Evolutionary conservation across 2,329 filamentous ascomycete genomes (phyloP).

Genomic region (Ilyonectria sp.): DNA sequence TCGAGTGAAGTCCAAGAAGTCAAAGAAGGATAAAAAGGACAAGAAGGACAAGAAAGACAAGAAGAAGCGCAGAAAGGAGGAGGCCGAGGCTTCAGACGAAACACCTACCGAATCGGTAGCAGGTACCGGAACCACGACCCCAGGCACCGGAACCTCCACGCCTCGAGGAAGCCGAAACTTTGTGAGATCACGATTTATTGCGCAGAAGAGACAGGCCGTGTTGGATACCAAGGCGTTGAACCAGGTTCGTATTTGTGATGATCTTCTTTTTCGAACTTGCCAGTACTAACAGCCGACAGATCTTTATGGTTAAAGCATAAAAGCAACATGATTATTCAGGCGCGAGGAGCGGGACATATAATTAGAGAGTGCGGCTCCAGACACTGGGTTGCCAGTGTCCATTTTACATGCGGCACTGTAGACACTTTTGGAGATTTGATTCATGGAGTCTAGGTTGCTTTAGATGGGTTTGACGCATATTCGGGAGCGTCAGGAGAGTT

Average conservation of each 20-base stretch:
- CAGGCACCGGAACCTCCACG: slow-evolving; percentile 62
- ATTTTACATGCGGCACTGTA: slow-evolving; percentile 4
- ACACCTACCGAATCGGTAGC: slow-evolving; percentile 50
- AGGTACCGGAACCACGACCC: slow-evolving; percentile 56
- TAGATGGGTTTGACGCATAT: slow-evolving; percentile 10
- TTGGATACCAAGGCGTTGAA: slow-evolving; percentile 87
- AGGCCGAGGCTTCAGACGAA: slow-evolving; percentile 45
- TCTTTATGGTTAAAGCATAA: slow-evolving; percentile 77
- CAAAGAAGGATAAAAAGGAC: slow-evolving; percentile 60
- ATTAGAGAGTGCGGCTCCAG: slow-evolving; percentile 8
- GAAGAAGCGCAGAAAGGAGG: slow-evolving; percentile 67
- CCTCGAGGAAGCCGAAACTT: slow-evolving; percentile 75
- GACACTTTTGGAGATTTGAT: neutral
- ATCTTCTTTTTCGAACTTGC: neutral
- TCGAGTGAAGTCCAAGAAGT: slow-evolving; percentile 52
- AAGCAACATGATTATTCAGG: neutral
- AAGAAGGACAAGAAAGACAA: slow-evolving; percentile 61
- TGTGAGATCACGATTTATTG: slow-evolving; percentile 86
- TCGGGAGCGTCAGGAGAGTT: neutral
- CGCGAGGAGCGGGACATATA: slow-evolving; percentile 13
- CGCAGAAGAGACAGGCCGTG: slow-evolving; percentile 87
- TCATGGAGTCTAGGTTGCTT: slow-evolving; percentile 27
- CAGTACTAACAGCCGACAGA: slow-evolving; percentile 58
- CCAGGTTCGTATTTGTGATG: slow-evolving; percentile 77
- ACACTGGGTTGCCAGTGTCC: slow-evolving; percentile 6